Evolutionary conservation across 164 flowering plant genomes (phyloP), one percentile per base, ranked within the genome.

Genomic region (Vitis amurensis): DNA sequence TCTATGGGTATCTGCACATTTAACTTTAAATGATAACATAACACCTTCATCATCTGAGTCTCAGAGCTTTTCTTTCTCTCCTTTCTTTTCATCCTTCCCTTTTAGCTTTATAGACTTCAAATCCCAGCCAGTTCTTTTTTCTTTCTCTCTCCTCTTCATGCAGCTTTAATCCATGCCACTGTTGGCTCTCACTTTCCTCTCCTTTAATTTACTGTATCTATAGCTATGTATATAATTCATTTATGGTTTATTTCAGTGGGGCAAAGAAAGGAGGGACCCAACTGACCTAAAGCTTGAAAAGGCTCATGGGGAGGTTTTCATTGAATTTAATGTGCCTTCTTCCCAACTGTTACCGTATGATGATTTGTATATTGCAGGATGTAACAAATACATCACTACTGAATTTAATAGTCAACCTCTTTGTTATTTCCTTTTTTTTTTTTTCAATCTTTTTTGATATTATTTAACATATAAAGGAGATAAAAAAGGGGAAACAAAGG

Each of bases 271-370:
- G 44, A 51, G 59, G 23, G 13, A 53, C n/a, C 17, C 6, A 19
- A 55, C 55, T 53, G 50, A 55, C 59, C 50, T 37, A 30, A 59
- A 59, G 10, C 48, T 27, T 2, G 59, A 19, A 29, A 17, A 65
- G 12, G 59, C 27, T 60, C 53, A 30, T 66, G 63, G 55, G 63
- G 59, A 49, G 63, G 16, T 59, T 51, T 55, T 14, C 19, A n/a
- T 57, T 58, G 49, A 61, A 68, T 72, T 68, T 59, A 65, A 57
- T 69, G 80, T 67, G 51, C 61, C 55, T 66, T 70, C 80, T 70
- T 66, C 74, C 80, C 80, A 71, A 71, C 76, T 75, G 71, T 71
- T 69, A 48, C 72, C 62, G 61, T 75, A 67, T 75, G 72, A 69
- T 59, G 14, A 48, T 12, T n/a, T 53, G 27, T 68, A 37, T 6